These are phyloP conservation scores for Penicillium dipodomyicola DNA, from an alignment of 495 filamentous ascomycete genomes.

Conservation along the genomic window DNA sequence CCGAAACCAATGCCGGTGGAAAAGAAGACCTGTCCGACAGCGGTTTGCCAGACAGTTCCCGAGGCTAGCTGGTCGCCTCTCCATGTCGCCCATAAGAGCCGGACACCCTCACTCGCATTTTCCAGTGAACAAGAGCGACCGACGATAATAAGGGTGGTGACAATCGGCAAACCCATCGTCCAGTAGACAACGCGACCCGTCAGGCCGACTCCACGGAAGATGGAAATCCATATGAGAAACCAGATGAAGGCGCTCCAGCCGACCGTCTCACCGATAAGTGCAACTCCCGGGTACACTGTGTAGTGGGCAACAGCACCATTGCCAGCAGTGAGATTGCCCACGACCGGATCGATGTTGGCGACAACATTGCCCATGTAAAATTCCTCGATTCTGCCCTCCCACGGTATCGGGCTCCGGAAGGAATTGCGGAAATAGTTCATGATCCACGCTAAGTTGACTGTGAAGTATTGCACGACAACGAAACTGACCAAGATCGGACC, in stretches of 20 bases:
- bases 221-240: conserved; percentile 41
- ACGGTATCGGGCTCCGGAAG: conserved; percentile 38
- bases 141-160: conserved; percentile 38
- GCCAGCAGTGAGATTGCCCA: conserved; percentile 22
- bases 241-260: conserved; percentile 42
- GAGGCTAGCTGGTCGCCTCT: conserved; percentile 24
- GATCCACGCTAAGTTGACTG: conserved; percentile 41
- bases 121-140: conserved; percentile 33
- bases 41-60: conserved; percentile 30
- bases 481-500: conserved; percentile 35
- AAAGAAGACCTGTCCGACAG: conserved; percentile 31
- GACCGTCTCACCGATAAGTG: conserved; percentile 35
- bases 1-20: conserved; percentile 29
- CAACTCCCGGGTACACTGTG: conserved; percentile 22
- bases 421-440: conserved; percentile 44
- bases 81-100: conserved; percentile 30
- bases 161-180: conserved; percentile 45
- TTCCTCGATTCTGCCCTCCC: conserved; percentile 33
- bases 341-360: conserved; percentile 27
- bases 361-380: conserved; percentile 38
- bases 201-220: conserved; percentile 39
- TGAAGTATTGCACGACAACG: conserved; percentile 40
- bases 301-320: conserved; percentile 20
- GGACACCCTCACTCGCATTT: conserved; percentile 33
- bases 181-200: conserved; percentile 45